phyloP scores from a whole-genome alignment of 768 basidiomycete species.

The Mycena indigotica region DNA sequence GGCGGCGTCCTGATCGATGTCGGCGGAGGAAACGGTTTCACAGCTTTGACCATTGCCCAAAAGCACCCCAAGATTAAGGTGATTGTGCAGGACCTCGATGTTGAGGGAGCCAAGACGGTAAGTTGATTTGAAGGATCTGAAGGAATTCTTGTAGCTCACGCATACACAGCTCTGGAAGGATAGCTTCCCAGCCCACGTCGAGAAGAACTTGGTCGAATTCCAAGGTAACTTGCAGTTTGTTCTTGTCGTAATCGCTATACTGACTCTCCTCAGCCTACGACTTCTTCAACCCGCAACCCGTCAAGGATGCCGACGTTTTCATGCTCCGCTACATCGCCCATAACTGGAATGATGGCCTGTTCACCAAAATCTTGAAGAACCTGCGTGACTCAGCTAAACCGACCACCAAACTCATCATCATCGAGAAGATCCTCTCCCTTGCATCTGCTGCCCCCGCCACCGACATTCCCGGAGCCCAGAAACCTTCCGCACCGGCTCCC shows the following conservation, averaged over 20 bases:
- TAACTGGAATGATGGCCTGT: constrained; percentile 32
- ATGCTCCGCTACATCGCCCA: constrained; percentile 31
- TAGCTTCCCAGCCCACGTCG: constrained; percentile 2
- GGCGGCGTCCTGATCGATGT: constrained; percentile 34
- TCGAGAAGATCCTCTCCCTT: constrained; percentile 27
- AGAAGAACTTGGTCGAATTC: constrained; percentile 9
- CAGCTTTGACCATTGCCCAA: constrained; percentile 26
- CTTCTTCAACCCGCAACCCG: constrained; percentile 23
- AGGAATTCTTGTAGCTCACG: not conserved
- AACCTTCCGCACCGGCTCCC: constrained; percentile 7
- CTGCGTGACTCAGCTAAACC: constrained; percentile 29
- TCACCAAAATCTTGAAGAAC: constrained; percentile 26
- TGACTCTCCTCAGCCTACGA: constrained; percentile 23
- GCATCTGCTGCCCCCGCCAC: not conserved
- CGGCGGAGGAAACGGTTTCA: constrained; percentile 33
- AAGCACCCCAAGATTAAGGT: constrained; percentile 26
- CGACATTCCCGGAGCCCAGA: constrained; percentile 8
- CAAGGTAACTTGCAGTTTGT: not conserved
- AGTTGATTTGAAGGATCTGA: not conserved
- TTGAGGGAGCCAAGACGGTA: constrained; percentile 1
- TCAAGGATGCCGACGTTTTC: constrained; percentile 30
- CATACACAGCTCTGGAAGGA: constrained; percentile 7
- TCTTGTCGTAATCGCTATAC: constrained; percentile 13
- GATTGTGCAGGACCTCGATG: constrained; percentile 30
- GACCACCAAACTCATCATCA: constrained; percentile 29